Percentiles rank a stretch among this genome's conserved stretches.
Conservation (phyloP, 352 stramenopile genomes). For the Phytophthora kernoviae region DNA sequence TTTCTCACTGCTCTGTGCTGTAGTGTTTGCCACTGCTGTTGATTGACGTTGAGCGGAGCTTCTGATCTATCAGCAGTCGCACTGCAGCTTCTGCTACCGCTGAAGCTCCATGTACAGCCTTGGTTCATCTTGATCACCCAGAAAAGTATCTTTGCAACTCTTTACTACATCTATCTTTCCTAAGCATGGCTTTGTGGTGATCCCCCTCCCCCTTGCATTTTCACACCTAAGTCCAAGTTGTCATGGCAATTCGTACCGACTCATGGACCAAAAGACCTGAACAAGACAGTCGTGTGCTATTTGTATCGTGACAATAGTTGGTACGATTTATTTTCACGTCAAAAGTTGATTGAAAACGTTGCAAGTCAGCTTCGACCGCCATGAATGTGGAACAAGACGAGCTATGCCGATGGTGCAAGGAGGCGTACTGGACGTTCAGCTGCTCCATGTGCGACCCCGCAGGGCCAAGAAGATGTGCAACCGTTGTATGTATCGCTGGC, state of each 20-base stretch:
- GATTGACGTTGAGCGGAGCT: neutral
- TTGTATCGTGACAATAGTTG: no score
- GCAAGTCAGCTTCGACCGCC: slow-evolving; percentile 1
- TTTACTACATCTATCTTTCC: neutral
- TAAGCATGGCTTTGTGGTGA: neutral
- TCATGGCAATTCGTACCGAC: no score
- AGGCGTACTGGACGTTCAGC: slow-evolving; percentile 27
- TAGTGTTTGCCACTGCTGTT: neutral
- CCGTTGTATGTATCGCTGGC: slow-evolving; percentile 38
- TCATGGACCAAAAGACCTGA: no score
- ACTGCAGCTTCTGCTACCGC: neutral
- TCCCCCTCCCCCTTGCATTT: neutral
- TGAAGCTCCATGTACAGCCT: neutral
- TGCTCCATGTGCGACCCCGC: slow-evolving; percentile 47
- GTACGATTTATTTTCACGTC: no score
- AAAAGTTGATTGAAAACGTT: neutral
- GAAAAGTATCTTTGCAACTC: slow-evolving; percentile 1
- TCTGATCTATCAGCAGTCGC: slow-evolving; percentile 1
- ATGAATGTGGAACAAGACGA: slow-evolving; percentile 1
- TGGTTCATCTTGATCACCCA: slow-evolving; percentile 32
- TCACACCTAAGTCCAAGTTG: no score
- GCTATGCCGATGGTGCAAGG: slow-evolving; percentile 43
- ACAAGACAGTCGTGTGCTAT: no score
- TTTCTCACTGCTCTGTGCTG: slow-evolving; percentile 6
- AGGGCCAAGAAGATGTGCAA: slow-evolving; percentile 34